Evolutionary conservation across 1,284 basidiomycete species (phyloP).

Genomic region (Boletus semigastroideus): DNA sequence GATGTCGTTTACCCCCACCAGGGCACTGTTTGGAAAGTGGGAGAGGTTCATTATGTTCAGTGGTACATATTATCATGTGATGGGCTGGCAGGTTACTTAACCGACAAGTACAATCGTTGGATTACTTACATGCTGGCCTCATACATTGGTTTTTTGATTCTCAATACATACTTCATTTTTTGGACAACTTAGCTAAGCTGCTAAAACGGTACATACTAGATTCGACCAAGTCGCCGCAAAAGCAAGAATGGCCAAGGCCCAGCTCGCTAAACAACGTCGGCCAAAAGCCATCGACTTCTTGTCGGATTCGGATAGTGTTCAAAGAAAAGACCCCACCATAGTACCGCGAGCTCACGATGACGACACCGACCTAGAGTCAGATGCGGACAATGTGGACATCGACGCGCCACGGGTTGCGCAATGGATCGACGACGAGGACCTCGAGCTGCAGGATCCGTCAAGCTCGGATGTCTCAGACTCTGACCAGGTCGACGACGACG

Average conservation of each 20-base stretch:
- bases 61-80: slow-evolving; percentile 31
- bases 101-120: too few species aligned
- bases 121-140: too few species aligned
- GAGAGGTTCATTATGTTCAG: slow-evolving; percentile 33
- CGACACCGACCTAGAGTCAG: neutral
- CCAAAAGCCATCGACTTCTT: slow-evolving; percentile 22
- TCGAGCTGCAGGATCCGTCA: slow-evolving; percentile 27
- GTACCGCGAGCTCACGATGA: neutral
- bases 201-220: too few species aligned
- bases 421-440: slow-evolving; percentile 57
- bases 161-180: too few species aligned
- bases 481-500: slow-evolving; percentile 22
- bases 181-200: neutral
- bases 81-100: too few species aligned
- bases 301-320: slow-evolving; percentile 8
- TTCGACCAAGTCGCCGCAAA: neutral
- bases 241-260: slow-evolving; percentile 13
- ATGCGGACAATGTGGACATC: slow-evolving; percentile 30
- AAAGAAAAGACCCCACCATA: neutral
- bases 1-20: slow-evolving; percentile 32
- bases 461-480: slow-evolving; percentile 20
- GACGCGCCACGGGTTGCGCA: slow-evolving; percentile 53
- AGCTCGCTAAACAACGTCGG: slow-evolving; percentile 9
- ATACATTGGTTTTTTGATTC: too few species aligned
- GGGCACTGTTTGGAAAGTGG: slow-evolving; percentile 35